Evolutionary conservation across 106 monocot genomes (phyloP), one percentile per base, ranked within the genome.

Genomic region (Platanthera guangdongensis): DNA sequence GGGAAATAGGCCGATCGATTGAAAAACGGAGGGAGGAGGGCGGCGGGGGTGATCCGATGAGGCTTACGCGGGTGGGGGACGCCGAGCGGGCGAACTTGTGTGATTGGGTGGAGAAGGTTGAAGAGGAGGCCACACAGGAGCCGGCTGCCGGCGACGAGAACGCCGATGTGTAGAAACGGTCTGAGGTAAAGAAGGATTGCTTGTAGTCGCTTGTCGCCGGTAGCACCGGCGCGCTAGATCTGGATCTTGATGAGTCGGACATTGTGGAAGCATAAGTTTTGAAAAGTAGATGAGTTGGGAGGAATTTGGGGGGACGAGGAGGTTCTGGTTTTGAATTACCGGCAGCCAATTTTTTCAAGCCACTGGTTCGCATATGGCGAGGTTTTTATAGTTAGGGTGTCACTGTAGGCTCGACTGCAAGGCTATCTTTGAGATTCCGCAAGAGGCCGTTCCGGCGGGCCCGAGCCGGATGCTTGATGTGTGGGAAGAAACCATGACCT

Each of bases 41-140:
- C 0, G 78, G 3, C 9, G 18, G 76, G 8, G 71, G 8, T 11
- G 79, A 7, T 18, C 87, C 85, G 46, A 79, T 71, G 78, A 88
- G 81, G 81, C 77, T 77, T 72, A 94, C 85, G 76, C 88, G 86
- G 8, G 82, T 84, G 13, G 93, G 83, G 30, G 88, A 90, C 3
- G 85, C 32, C 7, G 87, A 73, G 0, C 87, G 82, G 46, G 73
- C 62, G 55, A 77, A 47, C 48, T 73, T 77, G 71, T 81, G 75
- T 16, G 80, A 76, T 12, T 74, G 54, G 57, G 50, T 10, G 5
- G 25, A 9, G 7, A 11, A 78, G 55, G 75, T 73, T 18, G 78
- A 60, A 15, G 77, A 78, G 7, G 85, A 79, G 8, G 73, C 46
- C 16, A 63, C 74, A 52, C 80, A 18, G 49, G 79, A 74, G 7